A percentile compares a stretch with the other conserved stretches of the same genome.
These are phyloP conservation scores for Acorus calamus DNA, from an alignment of 106 monocot species.

Conservation along the genomic window DNA sequence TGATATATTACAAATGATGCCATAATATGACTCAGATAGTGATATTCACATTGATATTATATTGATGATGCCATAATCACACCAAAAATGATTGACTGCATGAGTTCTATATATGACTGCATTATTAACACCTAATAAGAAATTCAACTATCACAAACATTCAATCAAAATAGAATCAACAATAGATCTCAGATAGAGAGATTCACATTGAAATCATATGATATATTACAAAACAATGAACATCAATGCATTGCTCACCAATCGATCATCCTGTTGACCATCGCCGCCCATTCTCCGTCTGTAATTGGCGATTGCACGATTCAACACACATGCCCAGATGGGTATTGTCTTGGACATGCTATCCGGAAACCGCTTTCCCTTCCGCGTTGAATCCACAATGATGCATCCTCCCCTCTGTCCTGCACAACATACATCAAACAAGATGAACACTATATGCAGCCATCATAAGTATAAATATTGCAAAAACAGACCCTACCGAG, in stretches of 20 bases:
- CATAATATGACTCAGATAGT: too few relatives aligned
- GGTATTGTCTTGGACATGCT: slow-evolving; percentile 99
- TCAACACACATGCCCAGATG: slow-evolving; percentile 84
- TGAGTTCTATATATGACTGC: too few relatives aligned
- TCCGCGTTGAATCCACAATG: slow-evolving; percentile 88
- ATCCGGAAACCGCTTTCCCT: slow-evolving; percentile 90
- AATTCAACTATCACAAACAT: too few relatives aligned
- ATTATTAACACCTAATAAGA: too few relatives aligned
- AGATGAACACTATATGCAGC: too few relatives aligned
- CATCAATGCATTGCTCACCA: slow-evolving; percentile 15
- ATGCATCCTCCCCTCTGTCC: slow-evolving; percentile 92
- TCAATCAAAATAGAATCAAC: not conserved
- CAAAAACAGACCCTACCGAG: too few relatives aligned
- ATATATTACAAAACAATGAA: not conserved
- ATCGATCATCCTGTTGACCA: slow-evolving; percentile 6
- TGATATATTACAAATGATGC: too few relatives aligned
- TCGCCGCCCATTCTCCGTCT: slow-evolving; percentile 7
- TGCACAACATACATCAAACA: slow-evolving; percentile 9
- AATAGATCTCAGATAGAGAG: not conserved
- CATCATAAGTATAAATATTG: too few relatives aligned
- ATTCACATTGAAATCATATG: not conserved
- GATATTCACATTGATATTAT: too few relatives aligned
- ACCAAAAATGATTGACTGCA: too few relatives aligned
- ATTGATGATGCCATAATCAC: too few relatives aligned
- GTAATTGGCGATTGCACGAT: slow-evolving; percentile 55